Evolutionary conservation across 495 filamentous ascomycete species (phyloP), one percentile per base, ranked within the genome.

Genomic region (Clohesyomyces aquaticus): DNA sequence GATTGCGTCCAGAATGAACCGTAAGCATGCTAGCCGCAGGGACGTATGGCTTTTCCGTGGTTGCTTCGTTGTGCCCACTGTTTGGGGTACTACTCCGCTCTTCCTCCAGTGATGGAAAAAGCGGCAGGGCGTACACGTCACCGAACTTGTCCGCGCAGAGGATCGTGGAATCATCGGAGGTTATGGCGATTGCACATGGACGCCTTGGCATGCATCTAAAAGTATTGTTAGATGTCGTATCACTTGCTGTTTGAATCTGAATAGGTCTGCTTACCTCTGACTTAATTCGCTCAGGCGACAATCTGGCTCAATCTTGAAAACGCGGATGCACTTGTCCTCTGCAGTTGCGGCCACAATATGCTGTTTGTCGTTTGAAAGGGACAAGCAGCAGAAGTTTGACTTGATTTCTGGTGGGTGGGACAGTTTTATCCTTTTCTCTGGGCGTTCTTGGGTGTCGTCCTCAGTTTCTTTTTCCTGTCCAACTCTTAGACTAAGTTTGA

Each of bases 81-180:
- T 42, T 41, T 35, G 59, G 29, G 19, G 67, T 35, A 25, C 61
- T 46, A 43, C 53, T 54, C 38, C 71, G 42, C 3, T 73, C 64
- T 16, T 68, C 46, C 10, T 78, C 72, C 0, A 55, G 38, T 46
- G 73, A 65, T n/a, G 79, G 80, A 51, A 92, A 72, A 1, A 98
- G 76, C 2, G 94, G 93, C n/a, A 98, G 74, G 4, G 88, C 81
- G 74, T 94, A 97, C 61, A 96, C 93, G 76, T 98, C 94, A 29
- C 94, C 94, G 71, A 96, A 96, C 72, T 98, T 98, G 76, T 98
- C 95, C 29, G 85, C 91, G 58, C 81, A 85, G 26, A 98, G 75
- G 61, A 98, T 90, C 2, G 81, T 89, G 2, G 76, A 76, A 43
- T 85, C 82, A 72, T 91, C 85, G 22, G 80, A 69, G 1, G 89